Base-by-base conservation (phyloP, 768 basidiomycete species). In the Rubroboletus pulcherrimus region DNA sequence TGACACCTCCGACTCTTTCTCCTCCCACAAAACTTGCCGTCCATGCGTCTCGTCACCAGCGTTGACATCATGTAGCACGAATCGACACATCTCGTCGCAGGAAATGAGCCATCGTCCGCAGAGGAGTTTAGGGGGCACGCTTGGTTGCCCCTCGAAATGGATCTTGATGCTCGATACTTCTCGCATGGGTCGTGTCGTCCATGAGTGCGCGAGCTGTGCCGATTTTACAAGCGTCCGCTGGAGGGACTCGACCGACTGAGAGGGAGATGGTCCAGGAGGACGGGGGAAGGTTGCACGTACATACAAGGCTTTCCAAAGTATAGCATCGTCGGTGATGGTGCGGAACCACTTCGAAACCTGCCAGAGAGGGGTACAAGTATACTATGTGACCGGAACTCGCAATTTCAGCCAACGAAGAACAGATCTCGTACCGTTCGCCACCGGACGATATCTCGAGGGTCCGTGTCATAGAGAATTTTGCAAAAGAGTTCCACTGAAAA, bases 281-380 rank as follows among this genome's bases (percentile, higher is more conserved):
- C 42, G 37, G 17, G 42, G 49, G n/a, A 54, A 54, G 7, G 34
- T 8, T 0, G 44, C 42, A 11, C 30, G 5, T 7, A 7, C 6
- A 37, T 59, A 59, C 38, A 53, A 15, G 1, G 10, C 10, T 19
- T 38, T 24, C 58, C 56, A 59, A 12, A 60, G 47, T 2, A 15
- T 0, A 0, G 1, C 10, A 10, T 59, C 57, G 1, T 10, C 5
- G 11, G 49, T 35, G 26, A 51, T 39, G 24, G 21, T 14, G 10
- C 19, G 7, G 9, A 59, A 57, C 11, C 15, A 19, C 21, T 53
- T 60, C 5, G 51, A 57, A 40, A 59, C 49, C 59, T 59, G 21
- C 2, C 14, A 9, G 34, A 58, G 10, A 35, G 19, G 30, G n/a
- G 40, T 31, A 7, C 8, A 38, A 30, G 29, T 51, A 10, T 6